Percentiles rank a stretch among this genome's conserved stretches.
Evolutionary conservation across 2,329 filamentous ascomycete genomes (phyloP).

Genomic region (Fusarium poae): DNA sequence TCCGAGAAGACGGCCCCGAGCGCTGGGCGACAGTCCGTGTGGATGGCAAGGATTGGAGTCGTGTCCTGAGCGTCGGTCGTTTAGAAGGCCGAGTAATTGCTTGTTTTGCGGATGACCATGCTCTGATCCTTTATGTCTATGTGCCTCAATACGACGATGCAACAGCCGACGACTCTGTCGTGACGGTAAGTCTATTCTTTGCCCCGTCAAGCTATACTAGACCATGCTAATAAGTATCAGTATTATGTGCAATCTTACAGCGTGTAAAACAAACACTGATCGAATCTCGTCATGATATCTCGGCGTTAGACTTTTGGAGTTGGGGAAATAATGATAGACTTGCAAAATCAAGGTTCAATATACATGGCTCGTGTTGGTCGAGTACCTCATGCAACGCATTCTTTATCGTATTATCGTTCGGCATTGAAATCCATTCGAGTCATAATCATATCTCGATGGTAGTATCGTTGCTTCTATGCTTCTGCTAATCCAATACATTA

Average conservation of each 20-base stretch:
- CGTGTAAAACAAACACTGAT: slow-evolving; percentile 30
- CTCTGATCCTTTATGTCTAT: slow-evolving; percentile 86
- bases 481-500: slow-evolving; percentile 39
- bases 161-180: slow-evolving; percentile 75
- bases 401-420: slow-evolving; percentile 42
- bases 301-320: slow-evolving; percentile 33
- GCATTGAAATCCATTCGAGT: slow-evolving; percentile 25
- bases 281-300: background rate
- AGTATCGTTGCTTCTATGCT: slow-evolving; percentile 38
- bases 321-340: slow-evolving; percentile 16
- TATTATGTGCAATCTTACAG: slow-evolving; percentile 62
- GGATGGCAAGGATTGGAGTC: slow-evolving; percentile 94
- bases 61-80: slow-evolving; percentile 90
- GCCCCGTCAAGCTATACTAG: background rate
- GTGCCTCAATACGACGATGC: slow-evolving; percentile 77
- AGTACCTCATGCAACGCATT: slow-evolving; percentile 13
- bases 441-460: slow-evolving; percentile 26
- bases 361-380: background rate
- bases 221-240: slow-evolving; percentile 49
- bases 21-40: slow-evolving; percentile 91
- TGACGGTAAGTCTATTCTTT: slow-evolving; percentile 69
- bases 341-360: background rate
- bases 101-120: slow-evolving; percentile 85
- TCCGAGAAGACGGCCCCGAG: slow-evolving; percentile 81
- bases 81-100: slow-evolving; percentile 93